Base-by-base conservation (phyloP, 805 yeast genomes). In the Hanseniaspora thailandica region DNA sequence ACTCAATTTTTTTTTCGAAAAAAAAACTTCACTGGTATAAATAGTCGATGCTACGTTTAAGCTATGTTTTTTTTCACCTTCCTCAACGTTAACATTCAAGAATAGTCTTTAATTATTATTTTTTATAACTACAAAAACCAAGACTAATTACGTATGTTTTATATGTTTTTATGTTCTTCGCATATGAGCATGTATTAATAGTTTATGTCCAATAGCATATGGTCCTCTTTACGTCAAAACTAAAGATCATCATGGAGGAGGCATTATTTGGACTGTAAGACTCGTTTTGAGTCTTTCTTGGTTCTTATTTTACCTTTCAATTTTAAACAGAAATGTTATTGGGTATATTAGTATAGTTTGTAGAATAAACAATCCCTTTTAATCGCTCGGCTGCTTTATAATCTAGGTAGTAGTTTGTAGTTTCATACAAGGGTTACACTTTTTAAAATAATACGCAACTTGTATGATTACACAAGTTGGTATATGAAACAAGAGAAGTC, bases 381-480 rank as follows among this genome's bases (percentile, higher is more conserved):
- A 68, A 68, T 68, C 71, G 69, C 71, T 68, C 70, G 61, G 61
- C 70, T 67, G 65, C 67, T 65, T 61, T 45, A 39, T 17, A 30
- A 6, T 39, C 20, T 38, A 55, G 54, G 62, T 67, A 65, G 63
- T 66, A 65, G 69, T 45, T 57, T 66, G 71, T 60, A 66, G 71
- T 67, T 67, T 67, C 71, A 67, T 60, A 66, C 61, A 54, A 62
- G 70, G 71, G 71, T 62, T 58, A 67, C 62, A 67, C 63, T 43
- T 34, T 33, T 49, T 28, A 45, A n/a, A n/a, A n/a, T n/a, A n/a
- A 40, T 23, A n/a, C 17, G 15, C 12, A 19, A 17, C 28, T n/a
- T n/a, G n/a, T n/a, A n/a, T n/a, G n/a, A n/a, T n/a, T n/a, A n/a
- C n/a, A n/a, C n/a, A n/a, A n/a, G n/a, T n/a, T n/a, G n/a, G n/a